Percentiles rank a stretch among this genome's conserved stretches.
These are phyloP conservation scores for Colletotrichum lini DNA, from an alignment of 2,329 filamentous ascomycete species.

Conservation along the genomic window DNA sequence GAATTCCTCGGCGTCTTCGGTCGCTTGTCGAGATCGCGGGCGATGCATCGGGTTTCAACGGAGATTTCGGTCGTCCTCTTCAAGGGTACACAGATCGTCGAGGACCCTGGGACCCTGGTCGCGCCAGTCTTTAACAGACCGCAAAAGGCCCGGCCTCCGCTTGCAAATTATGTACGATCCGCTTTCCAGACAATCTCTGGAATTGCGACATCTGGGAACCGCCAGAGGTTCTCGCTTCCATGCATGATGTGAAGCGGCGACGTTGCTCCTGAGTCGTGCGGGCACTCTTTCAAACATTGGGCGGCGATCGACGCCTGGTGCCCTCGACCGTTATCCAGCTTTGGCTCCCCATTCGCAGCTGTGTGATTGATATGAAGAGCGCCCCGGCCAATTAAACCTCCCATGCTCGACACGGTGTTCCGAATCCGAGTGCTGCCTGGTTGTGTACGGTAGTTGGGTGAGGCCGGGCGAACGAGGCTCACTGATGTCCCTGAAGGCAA, in stretches of 20 bases:
- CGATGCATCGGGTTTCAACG: slow-evolving; percentile 31
- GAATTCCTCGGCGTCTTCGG: not conserved
- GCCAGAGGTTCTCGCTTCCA: not conserved
- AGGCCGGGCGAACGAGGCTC: slow-evolving; percentile 12
- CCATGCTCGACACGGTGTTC: slow-evolving; percentile 15
- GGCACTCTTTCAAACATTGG: slow-evolving; percentile 2
- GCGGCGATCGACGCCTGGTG: not conserved
- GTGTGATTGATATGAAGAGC: slow-evolving; percentile 18
- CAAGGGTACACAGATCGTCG: slow-evolving; percentile 30
- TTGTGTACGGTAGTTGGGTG: slow-evolving; percentile 14
- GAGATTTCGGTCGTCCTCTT: slow-evolving; percentile 36
- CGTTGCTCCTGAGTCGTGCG: slow-evolving; percentile 8
- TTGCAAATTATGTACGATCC: slow-evolving; percentile 10
- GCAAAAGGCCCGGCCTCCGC: slow-evolving; percentile 35
- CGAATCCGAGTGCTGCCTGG: not conserved
- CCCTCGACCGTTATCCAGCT: not conserved
- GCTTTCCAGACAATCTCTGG: not conserved
- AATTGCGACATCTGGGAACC: not conserved
- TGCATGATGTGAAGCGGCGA: not conserved
- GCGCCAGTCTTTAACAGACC: slow-evolving; percentile 17
- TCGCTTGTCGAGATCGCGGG: slow-evolving; percentile 19
- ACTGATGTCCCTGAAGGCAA: not conserved
- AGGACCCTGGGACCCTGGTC: slow-evolving; percentile 21
- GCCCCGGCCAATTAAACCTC: slow-evolving; percentile 23
- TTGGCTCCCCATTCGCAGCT: not conserved